phyloP scores from a whole-genome alignment of 352 stramenopile species.

The Thalassiosira exigua region DNA sequence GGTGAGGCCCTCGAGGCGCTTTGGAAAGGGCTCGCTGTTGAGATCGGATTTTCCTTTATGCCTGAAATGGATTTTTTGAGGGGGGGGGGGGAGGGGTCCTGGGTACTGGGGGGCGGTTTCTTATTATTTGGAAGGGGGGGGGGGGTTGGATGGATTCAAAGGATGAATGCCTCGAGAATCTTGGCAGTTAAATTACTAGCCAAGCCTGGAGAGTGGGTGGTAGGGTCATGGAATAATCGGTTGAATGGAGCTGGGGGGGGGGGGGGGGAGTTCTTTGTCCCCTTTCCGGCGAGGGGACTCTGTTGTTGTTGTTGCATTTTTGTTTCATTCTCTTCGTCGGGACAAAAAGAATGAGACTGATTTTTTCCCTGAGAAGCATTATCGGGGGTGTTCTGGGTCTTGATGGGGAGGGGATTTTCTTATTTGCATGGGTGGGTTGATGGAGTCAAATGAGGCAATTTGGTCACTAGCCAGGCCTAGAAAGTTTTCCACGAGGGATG shows the following conservation, averaged over 20 bases:
- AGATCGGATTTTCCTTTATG: too few species aligned
- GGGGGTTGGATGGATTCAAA: slow-evolving; percentile 37
- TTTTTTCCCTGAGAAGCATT: too few species aligned
- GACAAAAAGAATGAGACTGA: too few species aligned
- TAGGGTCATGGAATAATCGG: background rate
- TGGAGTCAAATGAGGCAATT: too few species aligned
- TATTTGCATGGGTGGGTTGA: too few species aligned
- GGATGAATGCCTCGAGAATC: slow-evolving; percentile 41
- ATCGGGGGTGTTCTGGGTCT: too few species aligned
- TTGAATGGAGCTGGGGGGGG: too few species aligned
- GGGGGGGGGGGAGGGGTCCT: slow-evolving; percentile 52
- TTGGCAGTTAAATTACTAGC: background rate
- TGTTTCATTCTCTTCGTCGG: too few species aligned
- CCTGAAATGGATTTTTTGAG: slow-evolving; percentile 54
- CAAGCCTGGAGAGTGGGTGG: background rate
- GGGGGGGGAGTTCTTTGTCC: slow-evolving; percentile 3
- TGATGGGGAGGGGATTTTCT: too few species aligned
- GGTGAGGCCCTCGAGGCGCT: slow-evolving; percentile 51
- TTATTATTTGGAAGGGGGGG: slow-evolving; percentile 23
- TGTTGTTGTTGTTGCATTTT: background rate
- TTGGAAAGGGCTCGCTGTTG: slow-evolving; percentile 57
- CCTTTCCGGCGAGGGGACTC: slow-evolving; percentile 37
- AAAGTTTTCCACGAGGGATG: too few species aligned
- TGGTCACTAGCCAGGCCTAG: too few species aligned
- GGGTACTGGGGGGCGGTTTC: slow-evolving; percentile 58